phyloP scores from a whole-genome alignment of 2,329 filamentous ascomycete species.

The Exophiala bonariae region DNA sequence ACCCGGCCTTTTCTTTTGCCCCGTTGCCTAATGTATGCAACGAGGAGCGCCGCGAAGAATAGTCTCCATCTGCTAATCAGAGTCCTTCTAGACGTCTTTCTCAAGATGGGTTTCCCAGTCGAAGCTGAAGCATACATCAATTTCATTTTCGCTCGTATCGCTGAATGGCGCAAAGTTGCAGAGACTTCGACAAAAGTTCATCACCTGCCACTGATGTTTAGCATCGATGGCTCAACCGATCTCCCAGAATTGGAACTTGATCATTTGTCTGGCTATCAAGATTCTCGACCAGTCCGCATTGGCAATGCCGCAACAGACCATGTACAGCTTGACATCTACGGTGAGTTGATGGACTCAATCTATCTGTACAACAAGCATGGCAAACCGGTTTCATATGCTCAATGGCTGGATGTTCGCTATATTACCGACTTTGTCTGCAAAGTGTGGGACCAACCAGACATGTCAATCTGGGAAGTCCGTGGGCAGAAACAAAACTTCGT shows the following conservation, averaged over 20 bases:
- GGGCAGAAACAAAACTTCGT: conserved; percentile 75
- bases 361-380: conserved; percentile 80
- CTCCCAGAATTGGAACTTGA: conserved; percentile 69
- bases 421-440: conserved; percentile 70
- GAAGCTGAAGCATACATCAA: conserved; percentile 78
- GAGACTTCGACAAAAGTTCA: conserved; percentile 43
- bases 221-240: conserved; percentile 71
- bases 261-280: conserved; percentile 72
- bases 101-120: conserved; percentile 72
- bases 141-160: conserved; percentile 72
- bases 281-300: conserved; percentile 71
- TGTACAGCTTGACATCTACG: conserved; percentile 77
- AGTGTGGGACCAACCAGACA: conserved; percentile 67
- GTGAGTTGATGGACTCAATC: conserved; percentile 74
- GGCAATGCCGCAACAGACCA: conserved; percentile 77
- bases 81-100: conserved; percentile 56
- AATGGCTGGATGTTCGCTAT: conserved; percentile 70
- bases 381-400: conserved; percentile 73
- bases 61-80: no score
- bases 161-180: conserved; percentile 59
- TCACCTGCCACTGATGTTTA: conserved; percentile 75
- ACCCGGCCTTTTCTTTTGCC: no score
- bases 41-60: no score
- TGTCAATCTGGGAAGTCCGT: conserved; percentile 82
- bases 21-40: no score